phyloP scores from a whole-genome alignment of 2,329 filamentous ascomycete genomes.

The Clarireedia sp. region DNA sequence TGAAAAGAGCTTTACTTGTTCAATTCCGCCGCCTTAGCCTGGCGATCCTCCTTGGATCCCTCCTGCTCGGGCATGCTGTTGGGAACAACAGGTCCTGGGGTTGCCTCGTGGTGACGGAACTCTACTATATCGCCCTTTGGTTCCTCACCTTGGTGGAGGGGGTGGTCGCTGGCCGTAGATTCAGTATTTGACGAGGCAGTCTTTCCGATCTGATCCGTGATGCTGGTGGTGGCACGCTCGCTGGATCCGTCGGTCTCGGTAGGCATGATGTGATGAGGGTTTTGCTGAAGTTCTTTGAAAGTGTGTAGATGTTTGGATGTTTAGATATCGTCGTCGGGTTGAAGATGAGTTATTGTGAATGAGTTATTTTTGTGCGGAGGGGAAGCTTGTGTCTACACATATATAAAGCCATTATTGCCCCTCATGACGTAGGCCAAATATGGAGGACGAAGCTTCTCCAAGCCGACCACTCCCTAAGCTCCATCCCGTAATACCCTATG shows the following conservation, averaged over 20 bases:
- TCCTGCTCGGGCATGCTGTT: slow-evolving; percentile 47
- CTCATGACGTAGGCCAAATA: slow-evolving; percentile 6
- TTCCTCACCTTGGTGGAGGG: slow-evolving; percentile 29
- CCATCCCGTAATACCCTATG: background rate
- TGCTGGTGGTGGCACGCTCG: slow-evolving; percentile 25
- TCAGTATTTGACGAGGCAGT: slow-evolving; percentile 31
- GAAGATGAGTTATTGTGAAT: background rate
- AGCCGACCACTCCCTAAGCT: background rate
- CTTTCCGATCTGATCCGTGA: slow-evolving; percentile 32
- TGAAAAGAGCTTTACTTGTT: slow-evolving; percentile 14
- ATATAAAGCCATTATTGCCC: slow-evolving; percentile 4
- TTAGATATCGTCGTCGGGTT: background rate
- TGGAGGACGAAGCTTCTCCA: background rate
- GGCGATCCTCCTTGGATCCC: slow-evolving; percentile 61
- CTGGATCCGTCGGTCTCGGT: slow-evolving; percentile 32
- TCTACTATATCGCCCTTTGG: slow-evolving; percentile 40
- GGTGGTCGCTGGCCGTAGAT: slow-evolving; percentile 31
- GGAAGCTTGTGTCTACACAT: background rate
- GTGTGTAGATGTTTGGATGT: background rate
- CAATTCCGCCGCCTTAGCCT: slow-evolving; percentile 31
- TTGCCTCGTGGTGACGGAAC: slow-evolving; percentile 44
- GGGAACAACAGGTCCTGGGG: slow-evolving; percentile 50
- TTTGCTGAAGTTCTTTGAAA: background rate
- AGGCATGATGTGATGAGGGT: slow-evolving; percentile 29
- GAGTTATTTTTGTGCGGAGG: background rate